Evolutionary conservation across 768 basidiomycete genomes (phyloP).

Genomic region (Lentinula sp.): DNA sequence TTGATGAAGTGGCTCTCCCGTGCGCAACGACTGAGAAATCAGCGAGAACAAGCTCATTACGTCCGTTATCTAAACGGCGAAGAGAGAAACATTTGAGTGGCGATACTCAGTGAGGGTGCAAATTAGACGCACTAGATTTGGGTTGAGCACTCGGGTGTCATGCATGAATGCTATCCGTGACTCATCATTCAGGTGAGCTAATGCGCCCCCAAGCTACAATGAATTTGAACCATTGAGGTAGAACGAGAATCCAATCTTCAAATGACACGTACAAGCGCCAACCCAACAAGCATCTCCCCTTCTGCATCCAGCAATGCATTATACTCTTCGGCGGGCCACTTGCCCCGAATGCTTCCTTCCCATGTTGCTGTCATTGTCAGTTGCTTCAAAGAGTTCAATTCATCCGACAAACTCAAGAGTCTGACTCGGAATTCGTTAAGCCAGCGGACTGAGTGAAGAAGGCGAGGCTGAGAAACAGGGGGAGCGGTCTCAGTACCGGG

Average conservation of each 20-base stretch:
- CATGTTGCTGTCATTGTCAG: slow-evolving; percentile 33
- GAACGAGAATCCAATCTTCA: slow-evolving; percentile 11
- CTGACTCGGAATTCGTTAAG: slow-evolving; percentile 19
- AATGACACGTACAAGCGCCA: slow-evolving; percentile 26
- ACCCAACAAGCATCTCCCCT: slow-evolving; percentile 30
- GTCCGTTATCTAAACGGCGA: slow-evolving; percentile 26
- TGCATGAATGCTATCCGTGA: slow-evolving; percentile 35
- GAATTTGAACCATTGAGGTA: background rate
- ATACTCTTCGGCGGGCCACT: slow-evolving; percentile 47
- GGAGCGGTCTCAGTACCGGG: background rate
- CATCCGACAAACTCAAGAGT: slow-evolving; percentile 23
- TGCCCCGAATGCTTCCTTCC: slow-evolving; percentile 46
- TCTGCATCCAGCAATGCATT: slow-evolving; percentile 31
- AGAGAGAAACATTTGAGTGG: slow-evolving; percentile 8
- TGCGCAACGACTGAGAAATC: slow-evolving; percentile 37
- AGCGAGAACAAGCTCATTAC: slow-evolving; percentile 37
- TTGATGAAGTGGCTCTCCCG: slow-evolving; percentile 36
- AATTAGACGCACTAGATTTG: slow-evolving; percentile 38
- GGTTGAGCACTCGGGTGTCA: slow-evolving; percentile 45
- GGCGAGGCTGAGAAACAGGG: background rate
- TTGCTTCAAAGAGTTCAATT: slow-evolving; percentile 25
- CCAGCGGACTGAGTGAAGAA: slow-evolving; percentile 11
- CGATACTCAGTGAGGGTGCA: background rate
- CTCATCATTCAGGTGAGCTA: slow-evolving; percentile 32
- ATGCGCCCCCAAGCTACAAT: slow-evolving; percentile 30